These are phyloP conservation scores for Fusarium pseudoanthophilum DNA, from an alignment of 2,329 filamentous ascomycete species.

Conservation along the genomic window DNA sequence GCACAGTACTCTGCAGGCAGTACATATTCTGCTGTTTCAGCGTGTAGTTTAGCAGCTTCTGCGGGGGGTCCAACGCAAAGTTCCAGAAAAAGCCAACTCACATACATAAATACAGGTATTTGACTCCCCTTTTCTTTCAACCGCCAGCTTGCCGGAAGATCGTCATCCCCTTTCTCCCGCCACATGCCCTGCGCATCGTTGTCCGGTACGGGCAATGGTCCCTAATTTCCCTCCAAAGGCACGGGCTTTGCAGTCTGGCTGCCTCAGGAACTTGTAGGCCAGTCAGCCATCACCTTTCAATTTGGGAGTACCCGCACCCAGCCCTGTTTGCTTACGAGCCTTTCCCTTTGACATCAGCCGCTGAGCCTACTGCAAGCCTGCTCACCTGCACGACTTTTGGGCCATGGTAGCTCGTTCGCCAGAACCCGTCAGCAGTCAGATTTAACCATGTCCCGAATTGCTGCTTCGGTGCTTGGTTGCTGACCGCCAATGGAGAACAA, in stretches of 20 bases:
- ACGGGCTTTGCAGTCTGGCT: constrained; percentile 24
- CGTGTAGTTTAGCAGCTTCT: constrained; percentile 10
- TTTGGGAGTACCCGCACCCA: constrained; percentile 33
- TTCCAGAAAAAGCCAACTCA: constrained; percentile 27
- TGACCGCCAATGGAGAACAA: constrained; percentile 34
- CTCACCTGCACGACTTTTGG: constrained; percentile 31
- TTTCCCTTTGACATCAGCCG: constrained; percentile 39
- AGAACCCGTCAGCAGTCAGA: constrained; percentile 37
- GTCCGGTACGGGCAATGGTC: constrained; percentile 21
- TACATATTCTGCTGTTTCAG: constrained; percentile 14
- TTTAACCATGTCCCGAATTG: constrained; percentile 32
- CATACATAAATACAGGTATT: constrained; percentile 24
- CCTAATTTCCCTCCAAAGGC: constrained; percentile 37
- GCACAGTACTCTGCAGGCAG: constrained; percentile 8
- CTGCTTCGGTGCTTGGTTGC: constrained; percentile 21
- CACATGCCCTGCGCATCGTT: constrained; percentile 21
- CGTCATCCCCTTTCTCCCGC: constrained; percentile 32
- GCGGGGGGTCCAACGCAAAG: neutral
- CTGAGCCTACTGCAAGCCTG: constrained; percentile 37
- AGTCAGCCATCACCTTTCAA: constrained; percentile 24
- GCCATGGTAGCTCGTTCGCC: constrained; percentile 4
- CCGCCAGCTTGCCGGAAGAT: constrained; percentile 19
- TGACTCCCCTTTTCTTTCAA: constrained; percentile 15
- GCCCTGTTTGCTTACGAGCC: constrained; percentile 44
- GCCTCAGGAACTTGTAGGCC: constrained; percentile 18